A percentile compares a stretch with the other conserved stretches of the same genome.
These are phyloP conservation scores for Solanum bulbocastanum DNA, from an alignment of 257 asterid genomes.

Conservation along the genomic window DNA sequence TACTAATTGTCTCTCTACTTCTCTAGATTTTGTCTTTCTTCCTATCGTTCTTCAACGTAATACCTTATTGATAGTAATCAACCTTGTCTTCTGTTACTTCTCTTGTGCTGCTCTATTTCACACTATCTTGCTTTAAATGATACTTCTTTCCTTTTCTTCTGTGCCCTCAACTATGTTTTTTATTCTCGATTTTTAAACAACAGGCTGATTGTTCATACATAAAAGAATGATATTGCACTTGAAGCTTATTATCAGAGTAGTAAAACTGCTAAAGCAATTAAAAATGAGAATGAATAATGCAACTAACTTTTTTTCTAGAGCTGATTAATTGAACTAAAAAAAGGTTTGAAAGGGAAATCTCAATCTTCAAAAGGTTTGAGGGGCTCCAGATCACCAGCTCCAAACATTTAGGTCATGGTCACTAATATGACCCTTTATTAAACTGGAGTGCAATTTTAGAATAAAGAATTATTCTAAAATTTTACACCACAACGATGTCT, in stretches of 20 bases:
- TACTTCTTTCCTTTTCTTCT: not conserved
- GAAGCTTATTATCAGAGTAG: not conserved
- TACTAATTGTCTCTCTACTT: not conserved
- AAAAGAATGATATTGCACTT: not conserved
- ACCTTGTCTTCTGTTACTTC: not conserved
- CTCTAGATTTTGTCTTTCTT: not conserved
- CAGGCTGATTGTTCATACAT: not conserved
- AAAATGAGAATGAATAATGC: not conserved
- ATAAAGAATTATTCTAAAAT: not conserved
- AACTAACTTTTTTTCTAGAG: not conserved
- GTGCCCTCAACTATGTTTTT: not conserved
- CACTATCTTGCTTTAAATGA: not conserved
- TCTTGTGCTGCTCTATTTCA: not conserved
- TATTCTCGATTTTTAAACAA: not conserved
- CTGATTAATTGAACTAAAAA: not conserved
- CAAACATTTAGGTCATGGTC: not conserved
- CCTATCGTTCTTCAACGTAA: not conserved
- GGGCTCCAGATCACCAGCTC: not conserved
- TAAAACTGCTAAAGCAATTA: not conserved
- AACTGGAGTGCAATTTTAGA: not conserved
- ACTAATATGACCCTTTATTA: not conserved
- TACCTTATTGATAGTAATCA: not conserved
- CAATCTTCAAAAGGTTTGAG: not conserved
- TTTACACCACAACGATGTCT: not conserved
- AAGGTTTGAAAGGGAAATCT: not conserved